Conservation (phyloP, 257 asterid species). For the Eustoma russellianum region DNA sequence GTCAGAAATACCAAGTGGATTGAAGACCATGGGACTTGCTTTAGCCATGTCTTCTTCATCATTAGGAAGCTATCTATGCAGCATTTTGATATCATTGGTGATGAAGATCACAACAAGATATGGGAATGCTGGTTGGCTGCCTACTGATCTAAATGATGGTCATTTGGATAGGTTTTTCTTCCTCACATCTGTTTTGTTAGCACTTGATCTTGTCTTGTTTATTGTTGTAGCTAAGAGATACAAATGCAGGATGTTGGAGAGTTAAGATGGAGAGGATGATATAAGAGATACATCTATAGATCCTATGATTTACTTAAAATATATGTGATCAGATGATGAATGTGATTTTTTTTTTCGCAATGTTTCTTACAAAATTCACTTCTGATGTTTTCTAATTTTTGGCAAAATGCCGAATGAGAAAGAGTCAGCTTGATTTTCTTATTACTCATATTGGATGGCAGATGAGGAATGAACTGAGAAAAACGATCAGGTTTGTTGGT, state of each 20-base stretch:
- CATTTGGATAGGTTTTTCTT: constrained; percentile 80
- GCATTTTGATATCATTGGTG: constrained; percentile 43
- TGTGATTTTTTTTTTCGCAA: too few relatives aligned
- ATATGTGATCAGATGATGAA: too few relatives aligned
- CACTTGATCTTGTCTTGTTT: constrained; percentile 50
- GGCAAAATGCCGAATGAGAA: too few relatives aligned
- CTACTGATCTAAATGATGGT: constrained; percentile 62
- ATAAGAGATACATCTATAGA: too few relatives aligned
- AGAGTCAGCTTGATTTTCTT: too few relatives aligned
- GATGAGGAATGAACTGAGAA: too few relatives aligned
- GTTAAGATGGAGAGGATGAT: too few relatives aligned
- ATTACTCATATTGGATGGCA: too few relatives aligned
- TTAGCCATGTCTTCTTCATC: constrained; percentile 79
- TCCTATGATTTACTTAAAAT: too few relatives aligned
- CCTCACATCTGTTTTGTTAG: constrained; percentile 54
- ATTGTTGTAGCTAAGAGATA: constrained; percentile 57
- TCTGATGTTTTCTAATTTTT: too few relatives aligned
- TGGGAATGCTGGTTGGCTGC: constrained; percentile 72
- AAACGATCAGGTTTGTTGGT: too few relatives aligned
- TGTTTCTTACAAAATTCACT: too few relatives aligned
- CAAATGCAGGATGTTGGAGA: constrained; percentile 10
- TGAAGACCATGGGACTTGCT: constrained; percentile 71
- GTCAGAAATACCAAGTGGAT: constrained; percentile 53
- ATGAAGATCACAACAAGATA: constrained; percentile 53
- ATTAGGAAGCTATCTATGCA: constrained; percentile 66